A percentile compares a stretch with the other conserved stretches of the same genome.
phyloP scores from a whole-genome alignment of 805 yeast species.

The Dipodascus geniculatus region DNA sequence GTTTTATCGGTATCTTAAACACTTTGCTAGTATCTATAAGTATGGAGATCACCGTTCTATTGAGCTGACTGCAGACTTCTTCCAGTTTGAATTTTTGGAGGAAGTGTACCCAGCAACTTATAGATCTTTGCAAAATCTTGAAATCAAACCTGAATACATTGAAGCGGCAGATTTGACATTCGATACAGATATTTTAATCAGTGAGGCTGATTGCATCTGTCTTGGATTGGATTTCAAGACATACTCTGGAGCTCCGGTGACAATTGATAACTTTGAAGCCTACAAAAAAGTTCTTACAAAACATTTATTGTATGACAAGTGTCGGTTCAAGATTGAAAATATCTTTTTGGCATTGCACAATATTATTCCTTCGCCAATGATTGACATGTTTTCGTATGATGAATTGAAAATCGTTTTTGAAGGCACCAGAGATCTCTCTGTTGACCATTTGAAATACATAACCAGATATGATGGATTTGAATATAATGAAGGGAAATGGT shows the following conservation, averaged over 20 bases:
- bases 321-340: not conserved
- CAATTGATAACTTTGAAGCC: constrained; percentile 7
- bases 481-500: constrained; percentile 32
- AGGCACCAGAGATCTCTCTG: constrained; percentile 30
- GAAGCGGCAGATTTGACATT: not conserved
- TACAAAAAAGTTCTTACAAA: constrained; percentile 12
- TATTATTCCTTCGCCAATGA: constrained; percentile 11
- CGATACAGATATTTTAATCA: not conserved
- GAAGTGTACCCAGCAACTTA: constrained; percentile 16
- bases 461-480: constrained; percentile 16
- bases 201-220: not conserved
- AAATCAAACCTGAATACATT: constrained; percentile 7
- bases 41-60: not conserved
- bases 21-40: not conserved
- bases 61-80: constrained; percentile 3
- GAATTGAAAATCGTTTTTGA: constrained; percentile 27
- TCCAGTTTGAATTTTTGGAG: constrained; percentile 9
- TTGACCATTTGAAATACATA: constrained; percentile 30
- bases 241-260: constrained; percentile 8
- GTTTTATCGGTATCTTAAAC: constrained; percentile 13
- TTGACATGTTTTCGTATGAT: constrained; percentile 8
- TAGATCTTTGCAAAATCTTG: constrained; percentile 8
- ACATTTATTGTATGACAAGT: constrained; percentile 3
- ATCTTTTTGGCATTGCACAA: constrained; percentile 6
- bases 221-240: constrained; percentile 2